Evolutionary conservation across 1,284 basidiomycete genomes (phyloP).

Genomic region (Agaricales sp.): DNA sequence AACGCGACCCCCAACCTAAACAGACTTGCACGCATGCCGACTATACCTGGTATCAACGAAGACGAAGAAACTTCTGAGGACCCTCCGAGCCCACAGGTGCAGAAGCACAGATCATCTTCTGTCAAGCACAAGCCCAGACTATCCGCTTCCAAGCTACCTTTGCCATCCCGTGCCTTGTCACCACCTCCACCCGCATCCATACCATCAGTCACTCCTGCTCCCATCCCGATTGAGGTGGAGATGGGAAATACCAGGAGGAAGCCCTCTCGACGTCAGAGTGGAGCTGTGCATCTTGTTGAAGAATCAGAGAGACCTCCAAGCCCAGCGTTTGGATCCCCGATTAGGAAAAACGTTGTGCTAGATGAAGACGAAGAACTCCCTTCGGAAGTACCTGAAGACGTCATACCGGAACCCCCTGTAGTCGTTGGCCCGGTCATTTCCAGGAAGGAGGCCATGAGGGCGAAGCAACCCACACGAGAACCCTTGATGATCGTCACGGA

Average conservation of each 20-base stretch:
- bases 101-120: conserved; percentile 22
- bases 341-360: conserved; percentile 39
- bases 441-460: conserved; percentile 3
- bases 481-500: conserved; percentile 2
- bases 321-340: conserved; percentile 57
- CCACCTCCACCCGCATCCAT: conserved; percentile 16
- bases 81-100: conserved; percentile 22
- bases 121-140: conserved; percentile 26
- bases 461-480: neutral
- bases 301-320: conserved; percentile 42
- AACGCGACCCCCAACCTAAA: conserved; percentile 32
- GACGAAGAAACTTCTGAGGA: conserved; percentile 46
- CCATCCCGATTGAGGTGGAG: conserved; percentile 21
- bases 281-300: conserved; percentile 39
- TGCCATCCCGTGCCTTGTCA: conserved; percentile 28
- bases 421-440: neutral
- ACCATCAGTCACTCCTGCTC: conserved; percentile 12
- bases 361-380: conserved; percentile 46
- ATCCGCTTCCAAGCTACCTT: conserved; percentile 30
- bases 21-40: conserved; percentile 56
- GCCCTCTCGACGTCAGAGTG: conserved; percentile 53
- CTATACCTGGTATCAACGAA: conserved; percentile 55
- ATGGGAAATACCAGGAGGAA: conserved; percentile 34
- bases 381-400: conserved; percentile 16
- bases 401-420: conserved; percentile 2